Percentiles rank a stretch among this genome's conserved stretches.
Evolutionary conservation across 306 rosid genomes (phyloP).

Genomic region (Vigna trinervia): DNA sequence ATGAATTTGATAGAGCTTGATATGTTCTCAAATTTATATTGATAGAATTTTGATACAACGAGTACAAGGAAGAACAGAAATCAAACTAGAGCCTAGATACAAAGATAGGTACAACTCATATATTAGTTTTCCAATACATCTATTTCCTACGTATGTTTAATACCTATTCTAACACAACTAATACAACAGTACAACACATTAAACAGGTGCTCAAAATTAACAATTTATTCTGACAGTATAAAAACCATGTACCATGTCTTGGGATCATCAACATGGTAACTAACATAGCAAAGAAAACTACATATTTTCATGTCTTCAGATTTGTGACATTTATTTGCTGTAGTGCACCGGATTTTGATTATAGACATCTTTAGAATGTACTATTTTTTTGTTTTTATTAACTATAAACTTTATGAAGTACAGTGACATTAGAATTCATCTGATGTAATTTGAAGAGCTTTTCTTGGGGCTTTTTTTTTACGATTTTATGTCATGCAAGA

Average conservation of each 20-base stretch:
- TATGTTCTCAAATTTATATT: no score
- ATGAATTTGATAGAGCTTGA: no score
- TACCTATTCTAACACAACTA: neutral
- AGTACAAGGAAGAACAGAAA: no score
- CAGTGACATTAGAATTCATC: conserved; percentile 32
- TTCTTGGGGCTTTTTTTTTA: conserved; percentile 32
- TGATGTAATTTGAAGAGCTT: conserved; percentile 17
- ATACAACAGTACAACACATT: conserved; percentile 17
- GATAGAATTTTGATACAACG: no score
- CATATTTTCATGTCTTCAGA: conserved; percentile 27
- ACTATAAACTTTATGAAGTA: conserved; percentile 22
- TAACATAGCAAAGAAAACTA: neutral
- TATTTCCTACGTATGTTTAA: no score
- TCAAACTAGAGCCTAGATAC: no score
- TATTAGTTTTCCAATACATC: no score
- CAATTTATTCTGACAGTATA: neutral
- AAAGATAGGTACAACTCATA: no score
- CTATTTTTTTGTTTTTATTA: neutral
- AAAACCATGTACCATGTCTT: neutral
- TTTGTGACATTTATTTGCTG: conserved; percentile 15
- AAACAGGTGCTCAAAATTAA: neutral
- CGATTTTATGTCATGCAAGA: conserved; percentile 17
- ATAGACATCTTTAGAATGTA: conserved; percentile 4
- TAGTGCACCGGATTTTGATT: conserved; percentile 26
- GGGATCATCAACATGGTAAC: conserved; percentile 22